Conservation (phyloP, 305 asterid genomes). For the Striga hermonthica region DNA sequence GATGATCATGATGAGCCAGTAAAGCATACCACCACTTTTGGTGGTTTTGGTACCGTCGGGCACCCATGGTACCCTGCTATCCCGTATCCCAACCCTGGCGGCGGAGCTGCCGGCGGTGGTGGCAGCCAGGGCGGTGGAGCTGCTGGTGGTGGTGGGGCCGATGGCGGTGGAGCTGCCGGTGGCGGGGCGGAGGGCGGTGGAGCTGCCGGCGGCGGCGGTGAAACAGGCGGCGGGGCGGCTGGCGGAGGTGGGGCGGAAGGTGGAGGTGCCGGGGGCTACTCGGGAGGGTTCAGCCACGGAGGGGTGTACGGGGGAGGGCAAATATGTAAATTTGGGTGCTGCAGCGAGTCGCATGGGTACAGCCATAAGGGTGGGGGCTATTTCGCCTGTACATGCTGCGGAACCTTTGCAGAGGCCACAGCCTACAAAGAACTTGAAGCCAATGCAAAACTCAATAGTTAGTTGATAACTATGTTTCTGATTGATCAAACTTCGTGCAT, state of each 20-base stretch:
- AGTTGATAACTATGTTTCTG: no score
- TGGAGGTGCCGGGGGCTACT: not conserved
- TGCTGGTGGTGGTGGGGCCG: slow-evolving; percentile 1
- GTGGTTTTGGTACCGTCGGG: not conserved
- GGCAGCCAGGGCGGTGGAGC: not conserved
- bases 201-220: slow-evolving; percentile 8
- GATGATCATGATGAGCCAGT: slow-evolving; percentile 28
- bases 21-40: slow-evolving; percentile 20
- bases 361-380: slow-evolving; percentile 30
- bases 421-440: slow-evolving; percentile 24
- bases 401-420: slow-evolving; percentile 30
- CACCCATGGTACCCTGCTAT: not conserved
- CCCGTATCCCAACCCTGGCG: not conserved
- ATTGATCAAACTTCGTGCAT: not conserved
- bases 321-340: slow-evolving; percentile 39
- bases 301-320: slow-evolving; percentile 37
- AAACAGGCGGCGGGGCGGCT: slow-evolving; percentile 7
- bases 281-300: slow-evolving; percentile 32
- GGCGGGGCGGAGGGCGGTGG: slow-evolving; percentile 8
- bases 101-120: slow-evolving; percentile 10
- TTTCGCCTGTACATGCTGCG: slow-evolving; percentile 37
- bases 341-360: slow-evolving; percentile 35
- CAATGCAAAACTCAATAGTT: slow-evolving; percentile 24
- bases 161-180: not conserved
- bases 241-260: not conserved